Evolutionary conservation across 225 moss, liverwort and hornwort species (phyloP).

Genomic region (Climacium dendroides): DNA sequence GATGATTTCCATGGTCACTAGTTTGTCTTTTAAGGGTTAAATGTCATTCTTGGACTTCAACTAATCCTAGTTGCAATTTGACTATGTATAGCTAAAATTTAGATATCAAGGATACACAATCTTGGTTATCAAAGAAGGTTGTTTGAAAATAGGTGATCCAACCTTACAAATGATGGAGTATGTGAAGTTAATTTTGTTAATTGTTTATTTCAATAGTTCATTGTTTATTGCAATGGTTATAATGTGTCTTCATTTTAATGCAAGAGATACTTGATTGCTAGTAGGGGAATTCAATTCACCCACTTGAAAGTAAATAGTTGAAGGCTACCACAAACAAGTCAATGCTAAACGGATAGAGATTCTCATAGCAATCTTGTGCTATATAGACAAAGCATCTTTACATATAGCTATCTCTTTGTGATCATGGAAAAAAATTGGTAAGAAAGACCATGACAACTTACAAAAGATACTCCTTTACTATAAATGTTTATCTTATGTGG

Average conservation of each 20-base stretch:
- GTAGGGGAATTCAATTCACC: not conserved
- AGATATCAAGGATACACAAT: no score
- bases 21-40: no score
- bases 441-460: not conserved
- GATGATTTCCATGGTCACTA: no score
- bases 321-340: not conserved
- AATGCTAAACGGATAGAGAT: not conserved
- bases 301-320: not conserved
- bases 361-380: not conserved
- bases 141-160: not conserved
- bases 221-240: no score
- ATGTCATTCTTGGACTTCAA: no score
- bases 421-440: not conserved
- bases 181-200: not conserved
- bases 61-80: no score
- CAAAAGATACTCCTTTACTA: not conserved
- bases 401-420: not conserved
- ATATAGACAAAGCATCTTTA: fast-evolving
- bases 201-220: not conserved
- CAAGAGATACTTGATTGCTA: not conserved
- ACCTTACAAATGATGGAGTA: not conserved
- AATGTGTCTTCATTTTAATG: not conserved
- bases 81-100: no score
- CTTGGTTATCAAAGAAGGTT: no score
- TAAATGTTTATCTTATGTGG: not conserved